Evolutionary conservation across 2,329 filamentous ascomycete genomes (phyloP), one percentile per base, ranked within the genome.

Genomic region (Moelleriella libera): DNA sequence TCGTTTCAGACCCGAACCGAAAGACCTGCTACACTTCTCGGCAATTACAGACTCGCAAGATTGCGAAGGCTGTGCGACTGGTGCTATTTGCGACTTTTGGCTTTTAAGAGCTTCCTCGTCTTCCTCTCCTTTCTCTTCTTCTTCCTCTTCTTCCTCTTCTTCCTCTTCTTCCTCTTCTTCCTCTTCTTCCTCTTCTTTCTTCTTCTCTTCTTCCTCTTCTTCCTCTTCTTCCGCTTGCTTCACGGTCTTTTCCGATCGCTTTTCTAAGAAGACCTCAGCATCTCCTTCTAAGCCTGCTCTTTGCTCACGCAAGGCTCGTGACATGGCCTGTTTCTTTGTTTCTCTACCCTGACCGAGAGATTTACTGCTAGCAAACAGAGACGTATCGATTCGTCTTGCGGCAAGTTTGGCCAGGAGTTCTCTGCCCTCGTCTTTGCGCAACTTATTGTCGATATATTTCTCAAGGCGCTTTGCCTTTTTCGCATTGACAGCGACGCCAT

Each of bases 371-470:
- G 80, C 74, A 51, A 94, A 83, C 21, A 88, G 68, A 51, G 77
- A 86, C 1, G 87, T 94, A 60, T 97, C 89, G 54, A 92, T 77
- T 58, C 84, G 88, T 47, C 79, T 75, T 51, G 79, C 74, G 14
- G 86, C 85, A 30, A 98, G 74, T 61, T 92, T 89, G 60, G 85
- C 85, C 56, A 97, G 73, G 31, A 98, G 70, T 48, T 81, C 84
- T 30, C 86, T 73, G 58, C 87, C 94, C 63, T 97, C 90, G 60
- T 98, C 92, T 63, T 94, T 96, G 63, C 82, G 85, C 43, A 98
- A 71, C 72, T 98, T 98, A 49, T 77, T 92, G 58, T 97, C 89
- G 53, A 83, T 80, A 59, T 82, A 83, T 58, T 83, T 83, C 52
- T 82, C 79, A 40, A 83, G 60, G 2, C 80, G 71, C 65, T 83